A percentile compares a stretch with the other conserved stretches of the same genome.
These are phyloP conservation scores for Musa balbisiana DNA, from an alignment of 202 grass and related monocot genomes.

Conservation along the genomic window DNA sequence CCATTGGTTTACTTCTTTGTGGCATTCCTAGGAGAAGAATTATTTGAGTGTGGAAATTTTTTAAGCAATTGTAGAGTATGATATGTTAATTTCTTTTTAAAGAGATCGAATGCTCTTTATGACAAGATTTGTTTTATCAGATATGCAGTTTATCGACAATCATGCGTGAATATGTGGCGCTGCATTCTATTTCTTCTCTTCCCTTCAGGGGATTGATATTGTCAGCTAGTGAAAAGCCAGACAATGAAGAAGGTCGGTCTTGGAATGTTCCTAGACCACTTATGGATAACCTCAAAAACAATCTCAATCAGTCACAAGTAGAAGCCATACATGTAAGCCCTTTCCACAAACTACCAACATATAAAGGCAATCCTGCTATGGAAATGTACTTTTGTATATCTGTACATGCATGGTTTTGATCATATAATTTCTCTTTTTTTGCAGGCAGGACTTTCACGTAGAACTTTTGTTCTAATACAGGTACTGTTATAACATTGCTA, in stretches of 20 bases:
- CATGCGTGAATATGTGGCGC: constrained; percentile 65
- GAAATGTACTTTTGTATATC: neutral
- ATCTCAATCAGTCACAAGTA: constrained; percentile 88
- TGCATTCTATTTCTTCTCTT: constrained; percentile 74
- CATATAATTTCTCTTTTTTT: constrained; percentile 28
- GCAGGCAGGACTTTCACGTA: constrained; percentile 89
- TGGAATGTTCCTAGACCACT: constrained; percentile 90
- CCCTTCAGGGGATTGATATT: constrained; percentile 95
- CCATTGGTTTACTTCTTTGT: neutral
- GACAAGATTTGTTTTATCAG: constrained; percentile 37
- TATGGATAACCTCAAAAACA: constrained; percentile 77
- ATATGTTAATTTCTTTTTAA: neutral
- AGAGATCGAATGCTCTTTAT: neutral
- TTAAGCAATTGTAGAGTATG: neutral
- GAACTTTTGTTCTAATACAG: constrained; percentile 97
- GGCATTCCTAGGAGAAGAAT: neutral
- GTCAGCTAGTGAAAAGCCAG: constrained; percentile 55
- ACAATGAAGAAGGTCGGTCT: constrained; percentile 44
- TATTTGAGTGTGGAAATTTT: neutral
- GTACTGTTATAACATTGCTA: constrained; percentile 20
- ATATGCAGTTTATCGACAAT: constrained; percentile 96
- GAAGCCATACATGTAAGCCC: constrained; percentile 78
- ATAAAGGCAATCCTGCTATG: neutral
- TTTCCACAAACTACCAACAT: constrained; percentile 1
- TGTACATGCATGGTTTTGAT: constrained; percentile 20